A percentile compares a stretch with the other conserved stretches of the same genome.
Evolutionary conservation across 495 filamentous ascomycete genomes (phyloP).

Genomic region (Penicillium paxilli): DNA sequence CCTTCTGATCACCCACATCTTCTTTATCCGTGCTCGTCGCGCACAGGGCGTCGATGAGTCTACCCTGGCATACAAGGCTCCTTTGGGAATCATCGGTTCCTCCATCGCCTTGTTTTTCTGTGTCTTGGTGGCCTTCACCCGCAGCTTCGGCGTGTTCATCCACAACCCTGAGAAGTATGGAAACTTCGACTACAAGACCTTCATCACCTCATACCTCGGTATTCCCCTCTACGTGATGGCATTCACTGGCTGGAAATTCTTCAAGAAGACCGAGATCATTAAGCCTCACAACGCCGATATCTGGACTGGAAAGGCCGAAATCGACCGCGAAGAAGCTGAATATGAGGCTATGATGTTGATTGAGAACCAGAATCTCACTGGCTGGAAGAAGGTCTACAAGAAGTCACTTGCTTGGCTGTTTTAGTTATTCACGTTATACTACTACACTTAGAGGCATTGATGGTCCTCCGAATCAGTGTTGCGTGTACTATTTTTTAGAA

Average conservation of each 20-base stretch:
- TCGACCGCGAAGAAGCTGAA: conserved; percentile 72
- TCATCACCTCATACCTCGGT: conserved; percentile 80
- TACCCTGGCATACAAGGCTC: conserved; percentile 70
- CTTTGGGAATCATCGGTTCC: conserved; percentile 67
- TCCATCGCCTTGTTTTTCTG: conserved; percentile 68
- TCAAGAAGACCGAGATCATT: conserved; percentile 51
- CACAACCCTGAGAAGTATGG: conserved; percentile 44
- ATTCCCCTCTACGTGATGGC: conserved; percentile 76
- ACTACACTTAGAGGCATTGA: too few relatives aligned
- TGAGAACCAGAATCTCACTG: conserved; percentile 36
- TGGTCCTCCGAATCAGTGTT: too few relatives aligned
- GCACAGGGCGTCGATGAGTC: conserved; percentile 67
- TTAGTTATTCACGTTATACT: conserved; percentile 30
- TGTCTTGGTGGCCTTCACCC: conserved; percentile 69
- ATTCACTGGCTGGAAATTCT: conserved; percentile 69
- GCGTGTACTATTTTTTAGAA: too few relatives aligned
- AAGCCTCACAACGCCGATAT: conserved; percentile 63
- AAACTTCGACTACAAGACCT: conserved; percentile 67
- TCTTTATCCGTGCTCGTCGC: conserved; percentile 70
- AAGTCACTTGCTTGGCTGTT: conserved; percentile 69
- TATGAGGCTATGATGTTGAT: conserved; percentile 59
- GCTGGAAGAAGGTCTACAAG: conserved; percentile 55
- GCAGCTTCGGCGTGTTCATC: conserved; percentile 75
- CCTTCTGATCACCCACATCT: conserved; percentile 79
- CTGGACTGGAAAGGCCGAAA: conserved; percentile 68